phyloP scores from a whole-genome alignment of 1,284 basidiomycete genomes.

The Rhodotorula glutinis region DNA sequence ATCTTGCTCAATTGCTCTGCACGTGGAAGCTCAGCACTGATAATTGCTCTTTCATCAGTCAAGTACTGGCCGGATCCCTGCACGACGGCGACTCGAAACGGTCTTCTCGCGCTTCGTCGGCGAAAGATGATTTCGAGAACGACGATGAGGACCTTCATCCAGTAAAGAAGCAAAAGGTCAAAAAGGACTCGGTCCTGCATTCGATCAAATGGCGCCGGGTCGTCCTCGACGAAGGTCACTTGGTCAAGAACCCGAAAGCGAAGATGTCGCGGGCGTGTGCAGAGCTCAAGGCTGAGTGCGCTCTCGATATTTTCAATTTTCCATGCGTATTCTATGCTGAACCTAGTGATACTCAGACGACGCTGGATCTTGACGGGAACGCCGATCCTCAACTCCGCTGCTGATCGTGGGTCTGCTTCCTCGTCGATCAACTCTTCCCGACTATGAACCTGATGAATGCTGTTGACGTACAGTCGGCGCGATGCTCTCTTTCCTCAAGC shows the following conservation, averaged over 20 bases:
- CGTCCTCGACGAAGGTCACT: constrained; percentile 84
- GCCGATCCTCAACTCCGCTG: constrained; percentile 79
- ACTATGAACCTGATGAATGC: no score
- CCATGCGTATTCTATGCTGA: no score
- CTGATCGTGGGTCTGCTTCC: constrained; percentile 50
- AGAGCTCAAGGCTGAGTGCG: constrained; percentile 61
- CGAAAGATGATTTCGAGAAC: background rate
- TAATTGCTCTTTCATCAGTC: constrained; percentile 17
- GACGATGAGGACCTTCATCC: constrained; percentile 9
- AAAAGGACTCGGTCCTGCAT: constrained; percentile 62
- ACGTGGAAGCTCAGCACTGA: background rate
- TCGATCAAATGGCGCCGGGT: constrained; percentile 78
- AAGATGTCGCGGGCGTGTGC: constrained; percentile 74
- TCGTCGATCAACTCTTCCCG: no score
- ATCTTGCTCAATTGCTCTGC: background rate
- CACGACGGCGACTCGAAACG: constrained; percentile 39
- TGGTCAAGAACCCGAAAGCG: constrained; percentile 75
- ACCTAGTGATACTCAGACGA: background rate
- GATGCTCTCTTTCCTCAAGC: constrained; percentile 70
- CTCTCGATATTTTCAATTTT: background rate
- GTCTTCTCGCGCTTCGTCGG: constrained; percentile 2
- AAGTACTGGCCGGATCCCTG: constrained; percentile 32
- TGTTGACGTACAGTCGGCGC: constrained; percentile 22
- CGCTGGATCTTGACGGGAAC: constrained; percentile 66
- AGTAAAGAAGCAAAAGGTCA: constrained; percentile 38